Base-by-base conservation (phyloP, 352 stramenopile genomes). In the Globisporangium polare region DNA sequence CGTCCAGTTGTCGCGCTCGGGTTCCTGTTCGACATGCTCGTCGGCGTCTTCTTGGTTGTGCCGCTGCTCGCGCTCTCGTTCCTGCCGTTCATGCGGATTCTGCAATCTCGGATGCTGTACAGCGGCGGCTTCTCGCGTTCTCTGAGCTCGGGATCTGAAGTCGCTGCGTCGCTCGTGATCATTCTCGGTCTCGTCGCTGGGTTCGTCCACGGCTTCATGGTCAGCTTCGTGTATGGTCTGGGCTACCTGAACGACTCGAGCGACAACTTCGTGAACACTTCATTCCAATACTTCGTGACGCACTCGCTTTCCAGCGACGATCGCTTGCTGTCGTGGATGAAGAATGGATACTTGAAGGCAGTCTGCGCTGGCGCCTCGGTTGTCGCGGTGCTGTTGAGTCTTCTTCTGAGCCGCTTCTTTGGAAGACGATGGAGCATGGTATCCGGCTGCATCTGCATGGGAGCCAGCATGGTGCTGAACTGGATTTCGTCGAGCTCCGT, bases 31-130 rank as follows among this genome's bases (percentile, higher is more conserved):
- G 86, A 95, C 62, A 89, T 92, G 76, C 66, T 95, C 22, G 80
- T 94, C 3, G 84, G 86, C 17, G 41, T 91, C 22, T 89, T 93
- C 58, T 61, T 94, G n/a, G 74, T 94, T 1, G 67, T 95, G 4
- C 84, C 85, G 31, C 61, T 95, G 18, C 69, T 92, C 24, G 59
- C 88, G 18, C 61, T 95, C 24, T 93, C 84, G 5, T 70, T 90
- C 31, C 60, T 95, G 43, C 86, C 86, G 37, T 95, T 95, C 58
- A 92, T 95, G 81, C 83, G 83, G 12, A 90, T 92, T 33, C 69
- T 95, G 22, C 86, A 95, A 60, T 92, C 84, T 5, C 83, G 86
- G 20, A 91, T 91, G 54, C 89, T 95, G 74, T 95, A 92, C 72
- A 95, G 92, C 46, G 83, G 86, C 15, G 86, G 86, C 45, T 95